These are phyloP conservation scores for Ogataea methanolica DNA, from an alignment of 805 yeast species.

Conservation along the genomic window DNA sequence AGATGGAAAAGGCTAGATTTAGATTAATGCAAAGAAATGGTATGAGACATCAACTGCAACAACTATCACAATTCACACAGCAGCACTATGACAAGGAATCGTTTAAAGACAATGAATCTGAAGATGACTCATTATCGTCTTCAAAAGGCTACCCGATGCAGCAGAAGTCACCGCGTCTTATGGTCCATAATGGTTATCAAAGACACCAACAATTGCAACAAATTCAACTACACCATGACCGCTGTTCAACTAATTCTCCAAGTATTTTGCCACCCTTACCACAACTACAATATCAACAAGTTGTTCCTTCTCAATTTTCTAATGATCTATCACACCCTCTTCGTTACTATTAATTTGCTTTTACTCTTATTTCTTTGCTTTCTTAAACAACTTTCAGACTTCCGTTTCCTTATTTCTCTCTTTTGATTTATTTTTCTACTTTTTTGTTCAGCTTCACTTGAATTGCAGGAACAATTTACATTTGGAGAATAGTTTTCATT, in stretches of 20 bases:
- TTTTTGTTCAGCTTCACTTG: too few species aligned
- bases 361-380: too few species aligned
- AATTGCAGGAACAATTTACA: too few species aligned
- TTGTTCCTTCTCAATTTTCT: background rate
- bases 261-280: background rate
- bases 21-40: conserved; percentile 12
- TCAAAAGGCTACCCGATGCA: background rate
- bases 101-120: background rate
- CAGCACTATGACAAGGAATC: background rate
- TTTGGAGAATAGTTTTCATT: too few species aligned
- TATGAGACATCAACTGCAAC: background rate
- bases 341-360: background rate
- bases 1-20: conserved; percentile 16
- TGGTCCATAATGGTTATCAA: background rate
- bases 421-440: too few species aligned
- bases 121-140: background rate
- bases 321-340: background rate
- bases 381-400: background rate
- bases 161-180: background rate
- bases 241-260: too few species aligned
- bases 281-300: background rate
- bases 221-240: background rate
- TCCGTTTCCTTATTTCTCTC: too few species aligned
- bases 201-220: conserved; percentile 3
- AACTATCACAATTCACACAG: background rate